Base-by-base conservation (phyloP, 257 asterid genomes). In the Perilla frutescens region DNA sequence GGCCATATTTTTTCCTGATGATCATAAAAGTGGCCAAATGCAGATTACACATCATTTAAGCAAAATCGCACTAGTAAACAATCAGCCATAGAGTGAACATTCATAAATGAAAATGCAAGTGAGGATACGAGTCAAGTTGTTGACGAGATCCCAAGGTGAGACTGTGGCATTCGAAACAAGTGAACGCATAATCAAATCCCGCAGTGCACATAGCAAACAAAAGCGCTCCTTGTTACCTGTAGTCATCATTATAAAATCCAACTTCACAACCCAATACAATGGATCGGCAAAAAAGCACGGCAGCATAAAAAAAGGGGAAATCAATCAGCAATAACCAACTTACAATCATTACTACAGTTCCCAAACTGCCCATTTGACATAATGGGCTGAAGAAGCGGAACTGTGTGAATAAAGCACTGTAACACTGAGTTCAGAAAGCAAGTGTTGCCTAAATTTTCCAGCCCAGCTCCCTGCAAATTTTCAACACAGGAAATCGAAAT, bases 121-220 rank as follows among this genome's bases (percentile, higher is more conserved):
- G 26, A 88, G 97, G 97, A 94, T 91, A 91, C 99, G 85, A 69
- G 80, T 86, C 87, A 94, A 79, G 75, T 86, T 94, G 85, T 84
- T 67, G 6, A 85, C 88, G 56, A 94, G 75, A 54, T 72, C 72
- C 70, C 62, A 34, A 13, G 99, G 99, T 20, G 75, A 70, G 51
- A 94, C 75, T 32, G 78, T 51, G 66, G 77, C 47, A 66, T 76
- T 73, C 0, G 69, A 76, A 77, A 56, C 53, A 80, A 88, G 56
- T 1, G 95, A 88, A 6, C 15, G 50, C 15, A 75, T 81, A 67
- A 83, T 73, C 69, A 86, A 89, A 64, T 84, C 81, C 64, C 73
- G 85, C 68, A 94, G 81, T 20, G 84, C 79, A 45, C 93, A 90
- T 34, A 87, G 56, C 8, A 78, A 69, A 40, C 97, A 91, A 62